These are phyloP conservation scores for Melampsora larici-populina DNA, from an alignment of 1,284 basidiomycete genomes.

Conservation along the genomic window DNA sequence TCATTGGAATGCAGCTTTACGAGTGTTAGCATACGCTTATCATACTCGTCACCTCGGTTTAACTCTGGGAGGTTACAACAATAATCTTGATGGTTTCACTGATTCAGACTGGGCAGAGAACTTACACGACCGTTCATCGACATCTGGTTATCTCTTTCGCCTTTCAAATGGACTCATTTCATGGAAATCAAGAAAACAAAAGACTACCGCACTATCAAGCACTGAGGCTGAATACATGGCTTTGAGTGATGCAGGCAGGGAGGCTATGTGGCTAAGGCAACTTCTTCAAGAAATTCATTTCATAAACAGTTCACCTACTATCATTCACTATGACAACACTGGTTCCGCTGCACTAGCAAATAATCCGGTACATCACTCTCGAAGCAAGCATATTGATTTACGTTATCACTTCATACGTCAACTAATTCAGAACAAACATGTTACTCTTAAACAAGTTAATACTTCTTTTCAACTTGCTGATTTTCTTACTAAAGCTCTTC, in stretches of 20 bases:
- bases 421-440: neutral
- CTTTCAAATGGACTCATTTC: neutral
- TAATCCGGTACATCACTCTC: neutral
- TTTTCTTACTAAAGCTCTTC: neutral
- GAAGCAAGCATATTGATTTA: no score
- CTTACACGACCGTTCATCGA: neutral
- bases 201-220: neutral
- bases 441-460: neutral
- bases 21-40: neutral
- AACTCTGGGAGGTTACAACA: neutral
- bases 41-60: no score
- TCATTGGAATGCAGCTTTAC: neutral
- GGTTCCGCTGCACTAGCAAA: neutral
- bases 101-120: slow-evolving; percentile 24
- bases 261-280: neutral
- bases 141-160: slow-evolving; percentile 3
- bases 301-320: neutral
- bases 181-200: neutral
- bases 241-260: neutral
- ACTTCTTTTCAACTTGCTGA: neutral
- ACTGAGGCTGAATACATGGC: no score
- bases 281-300: no score
- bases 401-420: neutral
- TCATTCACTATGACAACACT: neutral
- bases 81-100: neutral